Base-by-base conservation (phyloP, 331 rosid species). In the Malus hybrid region DNA sequence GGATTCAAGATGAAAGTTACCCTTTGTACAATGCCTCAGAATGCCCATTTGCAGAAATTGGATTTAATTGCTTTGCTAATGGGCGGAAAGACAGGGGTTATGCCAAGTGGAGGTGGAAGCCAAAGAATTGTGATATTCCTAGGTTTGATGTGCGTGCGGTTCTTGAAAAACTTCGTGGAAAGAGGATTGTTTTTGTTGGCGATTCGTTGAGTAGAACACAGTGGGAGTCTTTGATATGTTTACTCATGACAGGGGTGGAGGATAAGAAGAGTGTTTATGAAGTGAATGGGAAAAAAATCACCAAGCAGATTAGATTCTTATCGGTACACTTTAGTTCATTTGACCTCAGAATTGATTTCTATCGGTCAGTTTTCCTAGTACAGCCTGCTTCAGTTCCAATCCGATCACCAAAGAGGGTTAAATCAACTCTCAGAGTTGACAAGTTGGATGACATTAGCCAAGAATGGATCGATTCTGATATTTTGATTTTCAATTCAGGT, bases 181-280 rank as follows among this genome's bases (percentile, higher is more conserved):
- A 90, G 76, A 75, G 98, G 52, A 90, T 90, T 24, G 95, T 91
- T 74, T 87, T 94, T 66, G 95, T 94, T 1, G 98, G 98, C 0
- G 98, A 94, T 75, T 94, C 97, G 11, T 77, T 91, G 86, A 86
- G 96, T 75, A 84, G 98, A 82, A 89, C 98, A 7, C 98, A 94
- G 57, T 94, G 97, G 98, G 98, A 91, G 82, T 94, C 98, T 67
- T 84, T 89, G 83, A 84, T 91, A 63, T 94, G 98, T 74, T 68
- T 94, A 88, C 86, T 94, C 18, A 87, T 88, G 97, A 83, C 87
- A 9, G 99, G 95, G 32, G 91, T 94, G 75, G 90, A 94, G 72
- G 73, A 92, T 71, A 90, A 85, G 87, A 85, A 56, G 70, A 92
- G 88, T 77, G 96, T 94, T 26, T 88, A 87, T 71, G 98, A 93